Evolutionary conservation across 2,329 filamentous ascomycete genomes (phyloP).

Genomic region (Calonectria fujianensis): DNA sequence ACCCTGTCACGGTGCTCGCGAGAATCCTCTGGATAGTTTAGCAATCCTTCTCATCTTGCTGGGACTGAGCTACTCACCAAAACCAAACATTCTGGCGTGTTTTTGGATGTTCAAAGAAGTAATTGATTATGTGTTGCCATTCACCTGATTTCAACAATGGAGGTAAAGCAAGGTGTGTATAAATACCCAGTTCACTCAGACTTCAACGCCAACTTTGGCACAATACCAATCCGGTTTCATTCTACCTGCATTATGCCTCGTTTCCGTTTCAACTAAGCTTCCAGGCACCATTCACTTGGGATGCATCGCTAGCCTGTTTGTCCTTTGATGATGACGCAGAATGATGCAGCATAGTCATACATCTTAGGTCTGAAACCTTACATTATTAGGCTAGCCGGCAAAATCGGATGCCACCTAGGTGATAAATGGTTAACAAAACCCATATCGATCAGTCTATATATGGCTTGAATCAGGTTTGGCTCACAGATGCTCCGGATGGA

Average conservation of each 20-base stretch:
- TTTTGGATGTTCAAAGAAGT: not conserved
- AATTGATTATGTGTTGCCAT: not conserved
- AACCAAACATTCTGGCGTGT: conserved; percentile 38
- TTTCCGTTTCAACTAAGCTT: conserved; percentile 12
- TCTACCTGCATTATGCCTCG: not conserved
- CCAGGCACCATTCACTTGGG: not conserved
- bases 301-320: not conserved
- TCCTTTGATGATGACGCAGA: conserved; percentile 28
- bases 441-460: not conserved
- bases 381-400: conserved; percentile 6
- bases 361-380: not conserved
- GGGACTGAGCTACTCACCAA: conserved; percentile 17
- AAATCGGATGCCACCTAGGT: conserved; percentile 1
- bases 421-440: not conserved
- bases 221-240: not conserved
- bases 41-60: not conserved
- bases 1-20: conserved; percentile 62
- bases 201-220: not conserved
- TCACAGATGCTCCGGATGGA: not conserved
- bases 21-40: conserved; percentile 30
- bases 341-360: conserved; percentile 14
- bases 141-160: not conserved
- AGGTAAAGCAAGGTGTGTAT: not conserved
- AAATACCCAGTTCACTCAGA: not conserved
- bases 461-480: not conserved